A percentile compares a stretch with the other conserved stretches of the same genome.
Conservation (phyloP, 768 basidiomycete genomes). For the Mycena sanguinolenta region DNA sequence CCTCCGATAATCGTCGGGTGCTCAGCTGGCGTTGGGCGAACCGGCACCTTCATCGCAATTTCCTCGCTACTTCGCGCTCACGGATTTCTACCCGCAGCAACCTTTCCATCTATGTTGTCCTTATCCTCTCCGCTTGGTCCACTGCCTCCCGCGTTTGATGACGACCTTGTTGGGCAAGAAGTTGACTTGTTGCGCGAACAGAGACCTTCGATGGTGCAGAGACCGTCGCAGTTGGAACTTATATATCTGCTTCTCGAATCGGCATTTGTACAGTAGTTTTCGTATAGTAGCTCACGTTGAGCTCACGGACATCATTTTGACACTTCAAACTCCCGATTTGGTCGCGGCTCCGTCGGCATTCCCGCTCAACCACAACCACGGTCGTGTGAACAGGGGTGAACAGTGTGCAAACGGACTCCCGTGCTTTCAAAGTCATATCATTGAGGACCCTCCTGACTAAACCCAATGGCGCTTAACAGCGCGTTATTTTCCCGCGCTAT, state of each 20-base stretch:
- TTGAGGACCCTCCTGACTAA: not conserved
- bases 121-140: slow-evolving; percentile 68
- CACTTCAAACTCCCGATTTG: not conserved
- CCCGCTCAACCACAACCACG: not conserved
- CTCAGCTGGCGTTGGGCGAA: slow-evolving; percentile 90
- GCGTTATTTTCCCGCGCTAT: slow-evolving; percentile 25
- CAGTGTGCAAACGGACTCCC: not conserved
- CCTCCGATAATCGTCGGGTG: slow-evolving; percentile 89
- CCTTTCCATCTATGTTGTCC: slow-evolving; percentile 50
- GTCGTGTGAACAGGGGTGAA: slow-evolving; percentile 10
- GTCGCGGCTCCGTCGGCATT: not conserved
- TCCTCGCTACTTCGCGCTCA: slow-evolving; percentile 81
- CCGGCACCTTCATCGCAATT: slow-evolving; percentile 87
- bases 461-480: slow-evolving; percentile 1
- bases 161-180: slow-evolving; percentile 77
- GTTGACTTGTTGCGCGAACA: slow-evolving; percentile 86
- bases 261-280: slow-evolving; percentile 37
- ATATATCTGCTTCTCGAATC: slow-evolving; percentile 71
- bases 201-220: slow-evolving; percentile 85
- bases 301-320: no score
- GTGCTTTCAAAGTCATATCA: no score
- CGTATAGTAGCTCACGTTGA: no score
- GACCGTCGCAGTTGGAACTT: slow-evolving; percentile 71
- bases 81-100: slow-evolving; percentile 58
- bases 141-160: slow-evolving; percentile 59